phyloP scores from a whole-genome alignment of 1,284 basidiomycete genomes.

The Microbotryum lychnidis-dioicae region DNA sequence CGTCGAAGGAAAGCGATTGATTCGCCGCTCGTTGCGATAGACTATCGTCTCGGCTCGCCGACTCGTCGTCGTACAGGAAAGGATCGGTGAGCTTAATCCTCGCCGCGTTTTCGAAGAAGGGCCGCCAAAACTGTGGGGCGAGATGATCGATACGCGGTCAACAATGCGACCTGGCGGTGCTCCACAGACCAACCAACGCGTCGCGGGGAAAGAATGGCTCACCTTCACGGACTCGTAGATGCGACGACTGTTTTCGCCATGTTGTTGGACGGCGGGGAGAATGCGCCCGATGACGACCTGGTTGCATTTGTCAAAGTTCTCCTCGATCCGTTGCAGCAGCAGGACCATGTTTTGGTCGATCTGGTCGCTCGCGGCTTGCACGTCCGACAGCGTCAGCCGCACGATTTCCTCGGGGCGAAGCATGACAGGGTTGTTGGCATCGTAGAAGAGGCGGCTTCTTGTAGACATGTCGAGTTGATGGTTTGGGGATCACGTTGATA shows the following conservation, averaged over 20 bases:
- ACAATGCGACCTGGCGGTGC: neutral
- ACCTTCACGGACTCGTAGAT: constrained; percentile 35
- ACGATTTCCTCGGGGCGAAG: constrained; percentile 25
- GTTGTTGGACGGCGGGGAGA: constrained; percentile 29
- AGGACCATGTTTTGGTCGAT: constrained; percentile 33
- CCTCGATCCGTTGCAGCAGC: constrained; percentile 31
- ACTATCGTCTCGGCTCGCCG: neutral
- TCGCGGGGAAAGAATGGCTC: neutral
- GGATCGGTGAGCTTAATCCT: constrained; percentile 13
- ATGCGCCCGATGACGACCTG: constrained; percentile 29
- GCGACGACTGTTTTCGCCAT: constrained; percentile 31
- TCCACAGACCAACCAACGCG: neutral
- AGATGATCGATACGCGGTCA: neutral
- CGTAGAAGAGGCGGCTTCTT: constrained; percentile 22
- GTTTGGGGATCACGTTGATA: too few relatives aligned
- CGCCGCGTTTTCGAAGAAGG: constrained; percentile 34
- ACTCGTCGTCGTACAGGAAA: constrained; percentile 7
- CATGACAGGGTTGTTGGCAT: constrained; percentile 22
- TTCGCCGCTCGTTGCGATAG: constrained; percentile 1
- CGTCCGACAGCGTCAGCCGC: constrained; percentile 25
- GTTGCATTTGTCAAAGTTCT: constrained; percentile 29
- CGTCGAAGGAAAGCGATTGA: constrained; percentile 9
- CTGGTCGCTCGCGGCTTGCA: constrained; percentile 31
- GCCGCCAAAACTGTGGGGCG: constrained; percentile 30
- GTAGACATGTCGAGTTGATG: too few relatives aligned